Conservation (phyloP, 2,329 filamentous ascomycete species). For the Fusarium odoratissimum region DNA sequence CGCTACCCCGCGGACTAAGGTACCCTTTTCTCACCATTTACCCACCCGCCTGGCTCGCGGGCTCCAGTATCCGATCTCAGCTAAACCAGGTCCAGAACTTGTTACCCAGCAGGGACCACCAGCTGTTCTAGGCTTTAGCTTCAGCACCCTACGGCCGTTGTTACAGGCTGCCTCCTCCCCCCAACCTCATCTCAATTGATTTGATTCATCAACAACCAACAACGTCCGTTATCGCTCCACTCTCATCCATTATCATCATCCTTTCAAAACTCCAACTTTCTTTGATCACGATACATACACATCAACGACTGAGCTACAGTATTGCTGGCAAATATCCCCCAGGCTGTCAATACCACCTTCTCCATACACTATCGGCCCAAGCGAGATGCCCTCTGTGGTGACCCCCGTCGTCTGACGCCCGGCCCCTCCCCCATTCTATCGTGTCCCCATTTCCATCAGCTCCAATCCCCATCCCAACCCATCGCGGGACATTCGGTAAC, state of each 20-base stretch:
- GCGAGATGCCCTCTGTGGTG: constrained; percentile 44
- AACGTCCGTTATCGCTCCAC: constrained; percentile 25
- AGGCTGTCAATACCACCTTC: constrained; percentile 11
- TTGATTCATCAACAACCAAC: constrained; percentile 15
- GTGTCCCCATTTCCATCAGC: background rate
- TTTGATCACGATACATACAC: background rate
- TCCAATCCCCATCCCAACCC: constrained; percentile 2
- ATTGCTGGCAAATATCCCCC: background rate
- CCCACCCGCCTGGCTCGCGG: constrained; percentile 38
- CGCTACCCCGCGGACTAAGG: constrained; percentile 30
- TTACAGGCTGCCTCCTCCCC: constrained; percentile 14
- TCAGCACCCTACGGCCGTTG: background rate
- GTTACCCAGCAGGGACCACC: constrained; percentile 16
- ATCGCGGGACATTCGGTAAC: constrained; percentile 40
- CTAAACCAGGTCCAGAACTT: constrained; percentile 12
- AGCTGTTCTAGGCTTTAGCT: constrained; percentile 12
- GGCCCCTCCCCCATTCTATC: constrained; percentile 24
- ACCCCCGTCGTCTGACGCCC: constrained; percentile 45
- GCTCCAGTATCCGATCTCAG: constrained; percentile 25
- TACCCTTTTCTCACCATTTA: constrained; percentile 21
- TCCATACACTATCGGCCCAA: constrained; percentile 26
- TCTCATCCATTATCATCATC: constrained; percentile 17
- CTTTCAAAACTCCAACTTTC: background rate
- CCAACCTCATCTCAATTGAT: constrained; percentile 20
- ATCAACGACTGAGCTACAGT: background rate